Evolutionary conservation across 306 rosid species (phyloP), one percentile per base, ranked within the genome.

Genomic region (Fragaria iinumae): DNA sequence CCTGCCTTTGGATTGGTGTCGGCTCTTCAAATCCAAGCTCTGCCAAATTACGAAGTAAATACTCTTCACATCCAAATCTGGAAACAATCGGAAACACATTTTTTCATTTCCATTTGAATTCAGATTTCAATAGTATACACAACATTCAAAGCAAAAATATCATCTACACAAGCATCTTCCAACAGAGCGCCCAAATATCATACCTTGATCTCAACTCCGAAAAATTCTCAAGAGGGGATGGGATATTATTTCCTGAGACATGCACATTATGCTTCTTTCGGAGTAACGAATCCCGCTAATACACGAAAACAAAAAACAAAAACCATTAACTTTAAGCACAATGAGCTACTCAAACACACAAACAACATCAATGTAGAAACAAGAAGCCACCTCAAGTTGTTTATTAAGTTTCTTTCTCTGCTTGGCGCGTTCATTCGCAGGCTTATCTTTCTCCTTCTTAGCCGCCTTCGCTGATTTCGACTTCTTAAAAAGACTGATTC

Each of bases 1-100:
- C 93, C 96, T 95, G 99, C 86, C 90, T 87, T 87, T 95, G 99
- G 80, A 95, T 92, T 67, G 99, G 93, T 6, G 99, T 95, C 59
- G 96, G 97, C 67, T 95, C 97, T 78, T 73, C 86, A 78, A 92
- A 90, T 84, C 97, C 96, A 21, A 90, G 96, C 72, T 88, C 90
- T 39, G 81, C 88, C 65, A 95, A 82, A 82, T 95, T 95, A 65
- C 73, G 76, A 77, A 90, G 72, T 53, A 95, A 67, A 81, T 89
- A 89, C 14, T 86, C 69, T 18, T 81, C 83, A 71, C 99, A 90
- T 23, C 86, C 91, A 62, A 72, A 89, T 83, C 99, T 95, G 83
- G 18, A 67, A 79, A 76, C 49, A 82, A 79, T 69, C 13, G 27
- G 43, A 9, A 64, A 57, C 17, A 65, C 14, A 67, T 57, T 34